Conservation (phyloP, 2,329 filamentous ascomycete species). For the Grosmannia serpens region DNA sequence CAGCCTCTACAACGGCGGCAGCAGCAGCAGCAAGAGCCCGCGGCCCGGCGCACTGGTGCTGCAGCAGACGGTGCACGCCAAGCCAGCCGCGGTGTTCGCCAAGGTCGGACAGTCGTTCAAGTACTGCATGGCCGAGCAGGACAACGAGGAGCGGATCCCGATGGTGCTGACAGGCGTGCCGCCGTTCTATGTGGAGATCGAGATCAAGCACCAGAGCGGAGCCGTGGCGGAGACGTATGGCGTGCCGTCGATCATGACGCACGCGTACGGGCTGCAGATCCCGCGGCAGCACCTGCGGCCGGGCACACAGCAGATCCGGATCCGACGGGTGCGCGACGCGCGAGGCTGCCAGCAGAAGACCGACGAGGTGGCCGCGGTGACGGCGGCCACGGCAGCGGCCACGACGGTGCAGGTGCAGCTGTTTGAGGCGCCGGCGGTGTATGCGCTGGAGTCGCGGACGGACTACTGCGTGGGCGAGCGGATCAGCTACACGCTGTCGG, state of each 20-base stretch:
- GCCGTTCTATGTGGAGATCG: conserved; percentile 83
- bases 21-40: neutral
- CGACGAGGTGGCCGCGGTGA: conserved; percentile 34
- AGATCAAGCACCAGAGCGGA: conserved; percentile 82
- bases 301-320: conserved; percentile 79
- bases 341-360: conserved; percentile 69
- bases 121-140: conserved; percentile 78
- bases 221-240: conserved; percentile 64
- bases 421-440: conserved; percentile 85
- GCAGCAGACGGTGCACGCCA: conserved; percentile 73
- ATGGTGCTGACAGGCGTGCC: conserved; percentile 72
- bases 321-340: conserved; percentile 80
- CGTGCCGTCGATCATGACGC: conserved; percentile 66
- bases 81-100: conserved; percentile 69
- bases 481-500: conserved; percentile 82
- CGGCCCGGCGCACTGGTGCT: conserved; percentile 48
- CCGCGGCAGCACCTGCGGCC: conserved; percentile 75
- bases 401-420: conserved; percentile 75
- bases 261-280: conserved; percentile 68
- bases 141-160: conserved; percentile 76
- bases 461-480: conserved; percentile 96
- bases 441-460: conserved; percentile 67
- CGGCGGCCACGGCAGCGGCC: conserved; percentile 41
- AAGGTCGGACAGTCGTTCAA: conserved; percentile 90
- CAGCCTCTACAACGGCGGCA: conserved; percentile 61